Conservation (phyloP, 1,284 basidiomycete species). For the Boletus mariae region DNA sequence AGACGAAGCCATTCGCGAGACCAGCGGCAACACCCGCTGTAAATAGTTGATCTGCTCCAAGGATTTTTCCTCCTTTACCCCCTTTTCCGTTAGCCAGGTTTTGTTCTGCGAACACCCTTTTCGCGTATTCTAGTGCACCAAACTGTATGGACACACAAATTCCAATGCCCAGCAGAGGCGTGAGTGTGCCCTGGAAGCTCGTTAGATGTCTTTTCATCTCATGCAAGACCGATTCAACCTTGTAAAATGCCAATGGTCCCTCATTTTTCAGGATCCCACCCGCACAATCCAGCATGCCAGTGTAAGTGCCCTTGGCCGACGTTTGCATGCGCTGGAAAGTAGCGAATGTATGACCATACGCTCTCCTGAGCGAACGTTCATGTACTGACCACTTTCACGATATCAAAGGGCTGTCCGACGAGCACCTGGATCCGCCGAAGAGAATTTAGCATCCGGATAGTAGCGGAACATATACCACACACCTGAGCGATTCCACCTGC, state of each 20-base stretch:
- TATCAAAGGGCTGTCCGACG: slow-evolving; percentile 95
- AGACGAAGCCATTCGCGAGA: slow-evolving; percentile 87
- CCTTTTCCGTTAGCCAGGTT: slow-evolving; percentile 57
- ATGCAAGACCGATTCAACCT: slow-evolving; percentile 47
- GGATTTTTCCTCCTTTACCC: slow-evolving; percentile 53
- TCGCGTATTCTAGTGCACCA: slow-evolving; percentile 85
- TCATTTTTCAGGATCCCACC: slow-evolving; percentile 85
- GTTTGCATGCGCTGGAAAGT: slow-evolving; percentile 79
- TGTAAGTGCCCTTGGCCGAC: slow-evolving; percentile 85
- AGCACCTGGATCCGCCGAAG: slow-evolving; percentile 54
- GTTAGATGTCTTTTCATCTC: background rate
- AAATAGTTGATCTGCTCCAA: slow-evolving; percentile 70
- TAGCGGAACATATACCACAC: slow-evolving; percentile 9
- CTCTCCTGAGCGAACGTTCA: slow-evolving; percentile 3
- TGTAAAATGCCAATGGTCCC: slow-evolving; percentile 94
- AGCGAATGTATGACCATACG: slow-evolving; percentile 2
- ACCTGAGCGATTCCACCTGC: slow-evolving; percentile 89
- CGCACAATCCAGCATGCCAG: slow-evolving; percentile 86
- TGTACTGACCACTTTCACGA: slow-evolving; percentile 84
- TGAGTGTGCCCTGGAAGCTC: slow-evolving; percentile 77
- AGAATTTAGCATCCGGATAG: slow-evolving; percentile 4
- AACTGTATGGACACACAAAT: slow-evolving; percentile 97
- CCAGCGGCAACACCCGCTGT: slow-evolving; percentile 82
- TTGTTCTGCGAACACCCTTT: slow-evolving; percentile 72
- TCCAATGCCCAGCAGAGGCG: slow-evolving; percentile 92